A percentile compares a stretch with the other conserved stretches of the same genome.
Conservation (phyloP, 1,284 basidiomycete genomes). For the Earliella scabrosa region DNA sequence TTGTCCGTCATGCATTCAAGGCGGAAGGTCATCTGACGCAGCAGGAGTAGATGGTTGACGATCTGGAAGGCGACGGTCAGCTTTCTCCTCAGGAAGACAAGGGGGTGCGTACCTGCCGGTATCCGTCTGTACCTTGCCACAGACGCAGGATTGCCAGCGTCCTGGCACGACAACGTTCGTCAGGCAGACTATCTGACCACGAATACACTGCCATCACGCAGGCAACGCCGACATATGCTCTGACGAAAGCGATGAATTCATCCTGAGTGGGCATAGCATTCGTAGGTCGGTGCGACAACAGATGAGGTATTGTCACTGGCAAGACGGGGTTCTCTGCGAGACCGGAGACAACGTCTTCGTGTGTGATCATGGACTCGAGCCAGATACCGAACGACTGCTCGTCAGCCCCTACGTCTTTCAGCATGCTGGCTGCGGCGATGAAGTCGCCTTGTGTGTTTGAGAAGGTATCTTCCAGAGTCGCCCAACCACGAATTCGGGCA, state of each 20-base stretch:
- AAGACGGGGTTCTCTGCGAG: slow-evolving; percentile 48
- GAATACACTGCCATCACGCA: slow-evolving; percentile 75
- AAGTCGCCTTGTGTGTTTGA: slow-evolving; percentile 58
- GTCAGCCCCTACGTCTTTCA: slow-evolving; percentile 62
- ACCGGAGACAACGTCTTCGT: slow-evolving; percentile 52
- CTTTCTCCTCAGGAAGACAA: too few species aligned
- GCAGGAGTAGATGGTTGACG: slow-evolving; percentile 64
- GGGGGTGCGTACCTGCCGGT: too few species aligned
- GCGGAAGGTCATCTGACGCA: slow-evolving; percentile 66
- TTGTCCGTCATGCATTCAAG: slow-evolving; percentile 67
- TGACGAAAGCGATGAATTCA: slow-evolving; percentile 64
- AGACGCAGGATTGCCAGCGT: slow-evolving; percentile 63
- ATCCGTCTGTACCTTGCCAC: slow-evolving; percentile 72
- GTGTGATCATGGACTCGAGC: slow-evolving; percentile 66
- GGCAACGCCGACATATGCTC: slow-evolving; percentile 68
- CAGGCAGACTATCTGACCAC: slow-evolving; percentile 78
- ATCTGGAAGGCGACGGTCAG: slow-evolving; percentile 46
- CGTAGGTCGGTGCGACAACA: slow-evolving; percentile 36
- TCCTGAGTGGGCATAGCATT: slow-evolving; percentile 46
- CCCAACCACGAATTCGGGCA: slow-evolving; percentile 61
- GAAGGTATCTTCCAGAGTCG: slow-evolving; percentile 60
- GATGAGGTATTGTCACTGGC: slow-evolving; percentile 37
- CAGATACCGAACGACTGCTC: slow-evolving; percentile 73
- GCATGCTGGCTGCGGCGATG: slow-evolving; percentile 45
- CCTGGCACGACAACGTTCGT: slow-evolving; percentile 63